Conservation (phyloP, 1,284 basidiomycete genomes). For the Rhodotorula mucilaginosa region DNA sequence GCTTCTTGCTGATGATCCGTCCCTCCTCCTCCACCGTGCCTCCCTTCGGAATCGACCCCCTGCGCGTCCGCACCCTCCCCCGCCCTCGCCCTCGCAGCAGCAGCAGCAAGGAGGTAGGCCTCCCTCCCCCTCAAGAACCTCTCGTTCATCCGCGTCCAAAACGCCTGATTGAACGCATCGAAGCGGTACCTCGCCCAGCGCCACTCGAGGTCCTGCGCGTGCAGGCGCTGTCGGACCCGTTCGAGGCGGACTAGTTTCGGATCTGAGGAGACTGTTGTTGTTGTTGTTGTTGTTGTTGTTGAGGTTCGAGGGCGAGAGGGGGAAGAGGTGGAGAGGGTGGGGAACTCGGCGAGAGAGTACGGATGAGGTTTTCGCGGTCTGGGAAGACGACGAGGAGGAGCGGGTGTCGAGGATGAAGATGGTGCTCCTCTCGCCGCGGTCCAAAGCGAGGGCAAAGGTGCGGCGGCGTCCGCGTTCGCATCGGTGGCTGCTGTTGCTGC, state of each 20-base stretch:
- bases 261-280: not conserved
- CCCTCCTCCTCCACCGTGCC: slow-evolving; percentile 5
- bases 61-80: too few relatives aligned
- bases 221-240: slow-evolving; percentile 13
- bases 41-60: not conserved
- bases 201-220: slow-evolving; percentile 44
- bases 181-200: slow-evolving; percentile 40
- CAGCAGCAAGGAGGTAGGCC: slow-evolving; percentile 5
- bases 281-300: not conserved
- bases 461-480: too few relatives aligned
- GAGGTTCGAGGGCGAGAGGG: slow-evolving; percentile 1
- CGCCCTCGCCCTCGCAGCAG: too few relatives aligned
- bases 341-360: slow-evolving; percentile 45
- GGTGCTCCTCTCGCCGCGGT: too few relatives aligned
- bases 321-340: slow-evolving; percentile 15
- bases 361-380: slow-evolving; percentile 33
- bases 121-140: slow-evolving; percentile 34
- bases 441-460: too few relatives aligned
- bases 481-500: not conserved
- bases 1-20: slow-evolving; percentile 5
- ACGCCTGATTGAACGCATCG: slow-evolving; percentile 43
- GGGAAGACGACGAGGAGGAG: slow-evolving; percentile 1
- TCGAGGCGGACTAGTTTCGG: slow-evolving; percentile 13
- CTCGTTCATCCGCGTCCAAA: slow-evolving; percentile 41
- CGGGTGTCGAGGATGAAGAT: not conserved